These are phyloP conservation scores for Pythium pectinolyticum DNA, from an alignment of 352 stramenopile species.

Conservation along the genomic window DNA sequence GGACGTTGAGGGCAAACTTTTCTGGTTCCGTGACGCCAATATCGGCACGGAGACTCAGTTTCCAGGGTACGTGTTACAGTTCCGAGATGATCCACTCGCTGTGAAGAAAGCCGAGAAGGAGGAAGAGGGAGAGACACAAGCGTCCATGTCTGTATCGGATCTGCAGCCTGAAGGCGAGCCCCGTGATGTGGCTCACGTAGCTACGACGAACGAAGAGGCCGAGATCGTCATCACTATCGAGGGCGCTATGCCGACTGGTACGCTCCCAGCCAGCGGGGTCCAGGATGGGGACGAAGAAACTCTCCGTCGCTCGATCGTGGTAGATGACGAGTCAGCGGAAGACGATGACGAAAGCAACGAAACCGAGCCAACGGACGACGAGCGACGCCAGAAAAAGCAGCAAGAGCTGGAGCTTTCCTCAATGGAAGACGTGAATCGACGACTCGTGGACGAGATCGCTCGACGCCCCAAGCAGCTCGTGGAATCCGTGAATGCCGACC, in stretches of 20 bases:
- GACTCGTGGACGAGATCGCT: not conserved
- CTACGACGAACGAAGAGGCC: not conserved
- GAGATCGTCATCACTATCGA: slow-evolving; percentile 12
- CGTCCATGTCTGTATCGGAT: not conserved
- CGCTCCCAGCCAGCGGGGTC: not conserved
- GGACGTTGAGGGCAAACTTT: slow-evolving; percentile 22
- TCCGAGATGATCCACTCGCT: slow-evolving; percentile 7
- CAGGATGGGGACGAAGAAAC: too few species aligned
- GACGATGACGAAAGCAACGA: not conserved
- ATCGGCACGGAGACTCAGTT: not conserved
- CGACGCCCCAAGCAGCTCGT: slow-evolving; percentile 1
- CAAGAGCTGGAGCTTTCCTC: not conserved
- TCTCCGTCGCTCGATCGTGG: not conserved
- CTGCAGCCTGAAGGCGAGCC: slow-evolving; percentile 12
- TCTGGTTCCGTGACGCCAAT: slow-evolving; percentile 19
- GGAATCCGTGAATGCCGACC: slow-evolving; percentile 4
- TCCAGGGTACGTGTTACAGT: slow-evolving; percentile 14
- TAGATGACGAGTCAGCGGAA: not conserved
- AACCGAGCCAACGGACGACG: not conserved
- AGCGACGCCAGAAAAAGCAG: slow-evolving; percentile 4
- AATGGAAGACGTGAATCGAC: not conserved
- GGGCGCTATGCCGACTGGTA: not conserved
- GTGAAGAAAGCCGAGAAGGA: not conserved
- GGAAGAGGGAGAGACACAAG: not conserved
- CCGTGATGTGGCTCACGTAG: not conserved